phyloP scores from a whole-genome alignment of 192 early-diverging fungal species.

The Coemansia sp. region DNA sequence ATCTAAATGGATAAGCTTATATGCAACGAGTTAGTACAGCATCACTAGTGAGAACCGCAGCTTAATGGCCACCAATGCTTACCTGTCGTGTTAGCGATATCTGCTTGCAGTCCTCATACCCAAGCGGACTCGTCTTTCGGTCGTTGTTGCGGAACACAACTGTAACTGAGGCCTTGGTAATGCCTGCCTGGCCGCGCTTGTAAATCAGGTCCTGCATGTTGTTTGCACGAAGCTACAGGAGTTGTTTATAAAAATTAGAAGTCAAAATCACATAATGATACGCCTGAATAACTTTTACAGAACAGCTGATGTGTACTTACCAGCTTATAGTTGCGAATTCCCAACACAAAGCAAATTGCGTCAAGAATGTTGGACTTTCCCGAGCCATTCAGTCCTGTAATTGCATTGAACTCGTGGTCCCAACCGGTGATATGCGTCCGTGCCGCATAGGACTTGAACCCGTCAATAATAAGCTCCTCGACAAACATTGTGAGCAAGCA shows the following conservation, averaged over 20 bases:
- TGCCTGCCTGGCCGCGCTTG: constrained; percentile 97
- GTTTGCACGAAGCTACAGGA: constrained; percentile 75
- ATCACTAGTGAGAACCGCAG: too few species aligned
- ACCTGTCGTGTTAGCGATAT: constrained; percentile 97
- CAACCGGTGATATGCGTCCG: constrained; percentile 96
- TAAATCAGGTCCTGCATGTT: constrained; percentile 96
- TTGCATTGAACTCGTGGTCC: constrained; percentile 98
- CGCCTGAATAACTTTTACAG: neutral
- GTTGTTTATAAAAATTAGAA: neutral
- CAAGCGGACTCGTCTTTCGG: constrained; percentile 78
- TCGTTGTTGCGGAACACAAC: constrained; percentile 96
- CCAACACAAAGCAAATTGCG: constrained; percentile 98
- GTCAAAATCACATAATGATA: neutral
- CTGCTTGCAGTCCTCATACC: constrained; percentile 79
- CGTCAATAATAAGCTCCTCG: constrained; percentile 95
- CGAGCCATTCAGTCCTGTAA: constrained; percentile 96
- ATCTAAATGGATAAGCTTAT: constrained; percentile 22
- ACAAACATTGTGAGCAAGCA: constrained; percentile 66
- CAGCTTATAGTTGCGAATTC: constrained; percentile 89
- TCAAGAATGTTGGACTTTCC: constrained; percentile 99
- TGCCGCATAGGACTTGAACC: constrained; percentile 98
- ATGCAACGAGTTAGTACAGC: neutral
- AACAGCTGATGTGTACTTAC: constrained; percentile 50
- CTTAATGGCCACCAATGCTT: constrained; percentile 8
- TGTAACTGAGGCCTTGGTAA: constrained; percentile 96